A percentile compares a stretch with the other conserved stretches of the same genome.
phyloP scores from a whole-genome alignment of 2,329 filamentous ascomycete genomes.

The Bipolaris gigantea region DNA sequence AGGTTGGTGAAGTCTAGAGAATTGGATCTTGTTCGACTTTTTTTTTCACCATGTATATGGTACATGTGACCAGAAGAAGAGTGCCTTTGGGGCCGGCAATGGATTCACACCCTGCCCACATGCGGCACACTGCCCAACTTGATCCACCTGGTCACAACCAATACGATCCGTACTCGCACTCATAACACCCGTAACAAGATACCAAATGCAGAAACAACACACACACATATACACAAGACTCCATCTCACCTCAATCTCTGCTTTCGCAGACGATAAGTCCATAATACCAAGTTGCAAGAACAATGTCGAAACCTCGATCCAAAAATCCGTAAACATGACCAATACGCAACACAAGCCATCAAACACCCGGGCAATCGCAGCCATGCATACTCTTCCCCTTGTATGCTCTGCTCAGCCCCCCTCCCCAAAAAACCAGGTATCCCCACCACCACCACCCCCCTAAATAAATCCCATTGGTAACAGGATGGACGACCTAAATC shows the following conservation, averaged over 20 bases:
- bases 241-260: neutral
- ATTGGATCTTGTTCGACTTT: neutral
- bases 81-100: neutral
- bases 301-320: neutral
- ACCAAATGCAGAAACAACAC: conserved; percentile 47
- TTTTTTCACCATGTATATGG: neutral
- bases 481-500: no score
- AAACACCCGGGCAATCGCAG: neutral
- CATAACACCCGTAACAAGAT: conserved; percentile 27
- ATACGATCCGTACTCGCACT: neutral
- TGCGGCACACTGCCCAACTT: no score
- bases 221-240: conserved; percentile 56
- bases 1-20: neutral
- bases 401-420: no score
- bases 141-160: neutral
- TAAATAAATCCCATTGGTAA: no score
- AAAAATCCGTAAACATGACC: neutral
- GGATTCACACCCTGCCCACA: neutral
- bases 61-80: neutral
- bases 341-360: neutral
- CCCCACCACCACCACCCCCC: no score
- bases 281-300: neutral
- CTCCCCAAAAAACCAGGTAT: neutral
- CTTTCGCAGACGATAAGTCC: neutral
- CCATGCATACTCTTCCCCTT: no score